Evolutionary conservation across 2,329 filamentous ascomycete species (phyloP).

Genomic region (Blastomyces silverae): DNA sequence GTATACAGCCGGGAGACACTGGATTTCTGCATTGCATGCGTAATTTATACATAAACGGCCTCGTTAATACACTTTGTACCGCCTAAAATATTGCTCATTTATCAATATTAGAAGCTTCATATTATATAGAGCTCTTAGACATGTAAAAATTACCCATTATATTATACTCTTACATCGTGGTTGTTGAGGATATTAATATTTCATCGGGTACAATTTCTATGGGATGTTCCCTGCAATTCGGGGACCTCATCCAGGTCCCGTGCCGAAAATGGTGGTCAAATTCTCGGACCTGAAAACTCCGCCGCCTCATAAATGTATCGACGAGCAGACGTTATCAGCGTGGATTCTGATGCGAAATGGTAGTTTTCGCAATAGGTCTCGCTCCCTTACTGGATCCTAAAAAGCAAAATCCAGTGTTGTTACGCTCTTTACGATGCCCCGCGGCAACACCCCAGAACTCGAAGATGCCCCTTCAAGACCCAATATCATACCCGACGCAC

Average conservation of each 20-base stretch:
- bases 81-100: not conserved
- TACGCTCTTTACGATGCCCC: slow-evolving; percentile 25
- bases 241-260: not conserved
- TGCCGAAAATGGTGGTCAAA: not conserved
- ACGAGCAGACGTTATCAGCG: not conserved
- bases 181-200: not conserved
- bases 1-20: not conserved
- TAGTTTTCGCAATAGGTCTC: not conserved
- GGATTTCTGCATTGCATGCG: not conserved
- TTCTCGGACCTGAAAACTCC: not conserved
- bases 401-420: not conserved
- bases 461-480: slow-evolving; percentile 33
- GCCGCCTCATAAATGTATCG: not conserved
- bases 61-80: not conserved
- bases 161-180: not conserved
- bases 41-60: not conserved
- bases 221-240: not conserved
- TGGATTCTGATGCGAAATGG: not conserved
- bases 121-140: not conserved
- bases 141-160: not conserved
- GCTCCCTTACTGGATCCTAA: not conserved
- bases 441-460: slow-evolving; percentile 18
- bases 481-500: slow-evolving; percentile 49
- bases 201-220: not conserved
- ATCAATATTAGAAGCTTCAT: not conserved